Evolutionary conservation across 108 stramenopile species (phyloP), one percentile per base, ranked within the genome.

Genomic region (Aureococcus anophagefferens): DNA sequence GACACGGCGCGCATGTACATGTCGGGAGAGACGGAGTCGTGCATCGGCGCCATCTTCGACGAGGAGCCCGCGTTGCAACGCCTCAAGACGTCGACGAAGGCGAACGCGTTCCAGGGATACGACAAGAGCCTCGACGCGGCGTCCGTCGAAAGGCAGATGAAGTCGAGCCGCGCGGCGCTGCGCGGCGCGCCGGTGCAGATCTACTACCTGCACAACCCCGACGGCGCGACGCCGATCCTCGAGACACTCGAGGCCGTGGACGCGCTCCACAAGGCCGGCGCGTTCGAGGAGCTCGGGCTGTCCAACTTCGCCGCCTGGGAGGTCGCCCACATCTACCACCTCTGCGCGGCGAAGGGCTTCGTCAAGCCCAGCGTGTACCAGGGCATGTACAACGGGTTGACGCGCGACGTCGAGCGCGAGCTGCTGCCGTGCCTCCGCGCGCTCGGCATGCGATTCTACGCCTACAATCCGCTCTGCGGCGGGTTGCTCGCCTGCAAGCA

Each of bases 351-450:
- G 64, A 14, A 77, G 5, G 79, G 79, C 15, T 75, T 62, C 72
- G 69, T 68, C 44, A 62, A 68, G 32, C 79, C 79, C 31, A 51
- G 74, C 25, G 74, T 80, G 51, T 80, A 80, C 64, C 80, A 81
- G 77, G 80, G 80, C 51, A 76, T 81, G 79, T 81, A 81, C 67
- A 81, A 81, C 72, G 72, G 65, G 17, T 35, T 81, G 33, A 81
- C 75, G 0, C 75, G 80, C 30, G 76, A 46, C 31, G 78, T 79
- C 0, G 80, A 81, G 62, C 40, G 34, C 29, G 80, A 80, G 67
- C 78, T 81, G 35, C 72, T 81, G 32, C 80, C 80, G 4, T 72
- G 76, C 25, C 66, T 79, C 34, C 65, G 68, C 59, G 72, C 65
- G 16, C 78, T 73, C n/a, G 76, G 76, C 34, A 76, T 79, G 40